Base-by-base conservation (phyloP, 805 yeast genomes). In the Candida ulmi region DNA sequence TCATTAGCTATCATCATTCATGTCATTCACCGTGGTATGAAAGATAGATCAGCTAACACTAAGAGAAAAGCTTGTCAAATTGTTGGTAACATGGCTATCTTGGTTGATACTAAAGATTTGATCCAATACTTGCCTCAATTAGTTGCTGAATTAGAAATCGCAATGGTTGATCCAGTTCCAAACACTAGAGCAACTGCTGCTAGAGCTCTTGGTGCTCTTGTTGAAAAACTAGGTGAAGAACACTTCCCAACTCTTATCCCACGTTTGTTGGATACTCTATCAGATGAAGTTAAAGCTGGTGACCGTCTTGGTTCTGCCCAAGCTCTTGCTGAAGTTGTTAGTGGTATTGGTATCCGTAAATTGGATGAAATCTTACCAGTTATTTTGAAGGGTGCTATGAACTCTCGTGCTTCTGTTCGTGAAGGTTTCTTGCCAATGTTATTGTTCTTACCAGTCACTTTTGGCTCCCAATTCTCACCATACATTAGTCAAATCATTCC, bases 141-240 rank as follows among this genome's bases (percentile, higher is more conserved):
- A 50, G 82, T 91, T 33, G 71, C 78, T 11, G 96, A 88, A 51
- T 74, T 93, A 44, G 95, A 93, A 60, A 71, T 76, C 32, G 95
- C 98, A 6, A 91, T 93, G 95, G 96, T 95, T 37, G 99, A 93
- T 52, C 99, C 99, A 1, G 99, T 93, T 38, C 96, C 98, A 25
- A 86, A 80, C 31, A 93, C 99, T 0, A 79, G 98, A 60, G 95
- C 98, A 2, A 93, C 96, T 17, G 98, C 98, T 18, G 90, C 97
- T 17, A 80, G 97, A 63, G 99, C 99, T 0, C 67, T 93, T 37
- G 99, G 99, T 50, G 88, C 97, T 0, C 71, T 93, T 46, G 96
- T 95, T 35, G 98, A 93, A 60, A 91, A 90, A 59, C 71, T 93
- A 30, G 99, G 99, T 40, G 99, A 93, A 63, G 95, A 87, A 35